Base-by-base conservation (phyloP, 306 rosid genomes). In the Mucuna pruriens region DNA sequence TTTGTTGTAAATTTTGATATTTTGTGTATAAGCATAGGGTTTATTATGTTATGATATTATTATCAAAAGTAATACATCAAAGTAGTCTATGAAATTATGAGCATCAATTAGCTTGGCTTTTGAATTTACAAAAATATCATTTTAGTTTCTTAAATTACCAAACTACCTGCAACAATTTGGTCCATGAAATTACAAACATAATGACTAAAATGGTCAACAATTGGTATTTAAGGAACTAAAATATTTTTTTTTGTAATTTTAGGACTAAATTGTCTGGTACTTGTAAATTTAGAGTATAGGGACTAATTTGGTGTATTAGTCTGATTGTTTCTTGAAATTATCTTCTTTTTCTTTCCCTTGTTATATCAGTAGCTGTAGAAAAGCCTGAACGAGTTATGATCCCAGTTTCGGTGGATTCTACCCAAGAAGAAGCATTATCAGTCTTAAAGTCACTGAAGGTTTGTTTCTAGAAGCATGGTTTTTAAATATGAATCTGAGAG, bases 381-480 rank as follows among this genome's bases (percentile, higher is more conserved):
- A 93, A 87, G 88, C 88, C 69, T 51, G 89, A 82, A 13, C 95
- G 88, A 17, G 76, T 95, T 81, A 71, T 82, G 58, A 76, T 90
- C 51, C 88, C 94, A 1, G 84, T 84, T 76, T 90, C 89, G 22
- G 89, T 89, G 75, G 99, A 95, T 88, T 85, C 92, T 82, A 86
- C 95, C 39, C 99, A 95, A 82, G 89, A 83, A 82, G 92, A 91
- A 87, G 97, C 99, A 55, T 63, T 93, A 78, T 86, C 88, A 40
- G 77, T 88, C 85, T 71, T 95, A 83, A 95, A 83, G 83, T 79
- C 88, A 78, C 79, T 95, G 85, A 89, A 95, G 99, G 99, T 95
- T 71, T 79, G 90, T 71, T 80, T 85, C 70, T 71, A 22, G 26
- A 62, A 80, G 33, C 52, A 79, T 38, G 15, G 13, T 61, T 55